Evolutionary conservation across 2,329 filamentous ascomycete genomes (phyloP), one percentile per base, ranked within the genome.

Genomic region (Myriosclerotinia duriaeana): DNA sequence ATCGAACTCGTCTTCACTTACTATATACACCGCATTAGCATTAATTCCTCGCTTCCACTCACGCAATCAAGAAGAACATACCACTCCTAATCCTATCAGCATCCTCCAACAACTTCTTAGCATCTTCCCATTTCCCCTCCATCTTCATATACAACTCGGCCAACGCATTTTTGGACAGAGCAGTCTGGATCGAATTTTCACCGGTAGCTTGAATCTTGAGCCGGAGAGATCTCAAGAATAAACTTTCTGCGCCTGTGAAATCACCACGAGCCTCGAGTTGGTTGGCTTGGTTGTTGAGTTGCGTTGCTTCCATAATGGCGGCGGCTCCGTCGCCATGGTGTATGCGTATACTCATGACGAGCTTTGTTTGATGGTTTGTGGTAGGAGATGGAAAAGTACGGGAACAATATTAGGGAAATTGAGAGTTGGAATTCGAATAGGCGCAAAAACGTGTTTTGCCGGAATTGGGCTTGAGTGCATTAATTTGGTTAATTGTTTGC

Each of bases 61-160:
- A n/a, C 15, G 4, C 26, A 40, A 44, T 34, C 3, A 5, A 36
- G 42, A n/a, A 2, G 1, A 30, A 63, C 38, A 20, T 34, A 54
- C 60, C 8, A 54, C 36, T 30, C 20, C n/a, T n/a, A 42, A 63
- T 12, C 8, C 17, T 34, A 63, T 53, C 48, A 54, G 22, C 48
- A 44, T 34, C 20, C 46, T 53, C 36, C 59, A 62, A 20, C 48
- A 62, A 15, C 36, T 42, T 64, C 38, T 34, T n/a, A 1, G 38
- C n/a, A 17, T 64, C 52, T 7, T 55, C 26, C 20, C 42, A 38
- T 17, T 5, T 64, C 5, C 52, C 52, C 2, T 17, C 5, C 52
- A 64, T 26, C 26, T 44, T 54, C 50, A 64, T 36, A 12, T 64
- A 64, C 1, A 64, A 44, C 30, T 54, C 50, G 1, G 50, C 61